A percentile compares a stretch with the other conserved stretches of the same genome.
These are phyloP conservation scores for Solanum paucissectum DNA, from an alignment of 257 asterid genomes.

Conservation along the genomic window DNA sequence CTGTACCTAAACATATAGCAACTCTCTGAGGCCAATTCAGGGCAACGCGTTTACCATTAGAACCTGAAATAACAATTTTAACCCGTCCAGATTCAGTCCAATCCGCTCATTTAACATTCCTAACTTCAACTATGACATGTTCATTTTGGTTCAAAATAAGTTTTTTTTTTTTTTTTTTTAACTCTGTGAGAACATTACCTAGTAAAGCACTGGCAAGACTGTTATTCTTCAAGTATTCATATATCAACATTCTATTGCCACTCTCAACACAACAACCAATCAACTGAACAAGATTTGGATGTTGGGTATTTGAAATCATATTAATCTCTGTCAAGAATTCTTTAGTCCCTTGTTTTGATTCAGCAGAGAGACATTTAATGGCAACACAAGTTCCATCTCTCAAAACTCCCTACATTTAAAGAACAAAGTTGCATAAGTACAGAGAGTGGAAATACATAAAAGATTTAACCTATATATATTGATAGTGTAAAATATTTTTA, in stretches of 20 bases:
- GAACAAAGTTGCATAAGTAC: background rate
- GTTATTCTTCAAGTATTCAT: slow-evolving; percentile 75
- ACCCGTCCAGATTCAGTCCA: background rate
- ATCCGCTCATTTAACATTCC: background rate
- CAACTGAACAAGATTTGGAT: slow-evolving; percentile 67
- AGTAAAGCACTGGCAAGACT: slow-evolving; percentile 49
- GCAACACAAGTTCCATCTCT: slow-evolving; percentile 75
- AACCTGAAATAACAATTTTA: slow-evolving; percentile 22
- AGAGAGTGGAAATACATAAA: background rate
- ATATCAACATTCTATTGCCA: slow-evolving; percentile 45
- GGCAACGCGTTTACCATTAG: slow-evolving; percentile 23
- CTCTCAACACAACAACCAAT: slow-evolving; percentile 76
- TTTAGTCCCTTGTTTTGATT: slow-evolving; percentile 61
- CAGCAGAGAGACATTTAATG: slow-evolving; percentile 63
- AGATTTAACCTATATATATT: background rate
- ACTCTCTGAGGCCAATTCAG: slow-evolving; percentile 71
- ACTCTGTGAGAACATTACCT: slow-evolving; percentile 24
- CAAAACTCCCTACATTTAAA: slow-evolving; percentile 50
- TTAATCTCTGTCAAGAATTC: slow-evolving; percentile 74
- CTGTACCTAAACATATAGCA: slow-evolving; percentile 56
- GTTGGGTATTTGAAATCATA: slow-evolving; percentile 46
- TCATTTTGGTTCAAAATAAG: background rate
- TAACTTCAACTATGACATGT: background rate
- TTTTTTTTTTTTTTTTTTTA: background rate
- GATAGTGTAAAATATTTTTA: background rate